Evolutionary conservation across 2,329 filamentous ascomycete species (phyloP), one percentile per base, ranked within the genome.

Genomic region (Cladosporium sp.): DNA sequence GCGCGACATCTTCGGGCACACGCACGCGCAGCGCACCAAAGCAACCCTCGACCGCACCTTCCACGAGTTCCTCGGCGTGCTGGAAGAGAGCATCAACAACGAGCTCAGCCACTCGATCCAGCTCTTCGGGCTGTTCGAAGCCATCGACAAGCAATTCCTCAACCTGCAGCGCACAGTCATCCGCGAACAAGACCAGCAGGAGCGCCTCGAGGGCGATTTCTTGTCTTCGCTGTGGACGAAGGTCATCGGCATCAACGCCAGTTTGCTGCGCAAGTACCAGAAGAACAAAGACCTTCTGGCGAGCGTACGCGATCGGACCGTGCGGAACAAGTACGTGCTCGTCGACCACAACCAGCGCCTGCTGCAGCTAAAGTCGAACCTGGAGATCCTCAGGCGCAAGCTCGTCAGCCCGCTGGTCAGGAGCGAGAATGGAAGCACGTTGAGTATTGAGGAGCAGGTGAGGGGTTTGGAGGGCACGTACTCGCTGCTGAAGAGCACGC

Each of bases 91-190:
- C 67, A 96, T 97, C 76, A 88, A 90, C 72, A 90, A 86, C 69
- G 93, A 98, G 78, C 84, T 97, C 23, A 88, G 89, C 63, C 90
- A 94, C 78, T 91, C 89, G 49, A 86, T 93, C 1, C 86, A 88
- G 1, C 86, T 97, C 16, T 96, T 97, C 77, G 87, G 87, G 3
- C 88, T 97, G n/a, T 97, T 97, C 77, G 93, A 97, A 76, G 87
- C 89, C 66, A 93, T 97, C 71, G 94, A 98, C 79, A 86, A 88
- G 62, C 92, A 96, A 76, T 97, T 97, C 78, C 85, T 93, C 68
- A 96, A 95, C 76, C 85, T 97, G 0, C 92, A 92, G 69, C 89
- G 93, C 67, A 91, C 88, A 5, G 93, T 96, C 11, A 89, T 91
- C 64, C 91, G 92, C 72, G 93, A 97, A 79, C 88, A 89, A 23